A percentile compares a stretch with the other conserved stretches of the same genome.
phyloP scores from a whole-genome alignment of 495 filamentous ascomycete species.

The Cercophora newfieldiana region DNA sequence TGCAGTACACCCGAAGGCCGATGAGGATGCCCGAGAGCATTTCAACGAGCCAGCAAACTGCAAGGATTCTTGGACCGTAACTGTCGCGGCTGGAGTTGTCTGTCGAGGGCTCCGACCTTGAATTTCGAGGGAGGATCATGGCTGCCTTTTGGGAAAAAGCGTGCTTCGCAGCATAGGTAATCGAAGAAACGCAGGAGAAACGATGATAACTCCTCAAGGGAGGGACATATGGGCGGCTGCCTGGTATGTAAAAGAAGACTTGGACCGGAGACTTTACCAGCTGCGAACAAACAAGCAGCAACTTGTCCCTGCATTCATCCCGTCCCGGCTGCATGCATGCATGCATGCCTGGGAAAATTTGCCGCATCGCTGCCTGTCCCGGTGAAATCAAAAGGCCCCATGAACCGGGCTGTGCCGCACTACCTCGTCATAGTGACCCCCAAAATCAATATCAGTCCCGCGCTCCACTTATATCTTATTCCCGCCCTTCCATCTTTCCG shows the following conservation, averaged over 20 bases:
- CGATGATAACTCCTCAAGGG: background rate
- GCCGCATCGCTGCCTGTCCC: too few species aligned
- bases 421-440: background rate
- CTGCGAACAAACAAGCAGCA: too few species aligned
- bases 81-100: background rate
- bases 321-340: too few species aligned
- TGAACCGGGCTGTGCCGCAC: background rate
- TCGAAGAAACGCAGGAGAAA: background rate
- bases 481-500: background rate
- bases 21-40: slow-evolving; percentile 11
- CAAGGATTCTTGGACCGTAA: slow-evolving; percentile 6
- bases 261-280: too few species aligned
- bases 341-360: too few species aligned
- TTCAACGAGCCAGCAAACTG: slow-evolving; percentile 14
- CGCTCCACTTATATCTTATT: background rate
- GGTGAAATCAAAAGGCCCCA: background rate
- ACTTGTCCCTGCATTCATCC: too few species aligned
- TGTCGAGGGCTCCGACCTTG: background rate
- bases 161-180: too few species aligned
- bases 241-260: too few species aligned
- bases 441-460: background rate
- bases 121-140: background rate
- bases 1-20: slow-evolving; percentile 24
- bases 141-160: background rate
- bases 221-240: background rate